Conservation (phyloP, 306 rosid species). For the Begonia loranthoides region DNA sequence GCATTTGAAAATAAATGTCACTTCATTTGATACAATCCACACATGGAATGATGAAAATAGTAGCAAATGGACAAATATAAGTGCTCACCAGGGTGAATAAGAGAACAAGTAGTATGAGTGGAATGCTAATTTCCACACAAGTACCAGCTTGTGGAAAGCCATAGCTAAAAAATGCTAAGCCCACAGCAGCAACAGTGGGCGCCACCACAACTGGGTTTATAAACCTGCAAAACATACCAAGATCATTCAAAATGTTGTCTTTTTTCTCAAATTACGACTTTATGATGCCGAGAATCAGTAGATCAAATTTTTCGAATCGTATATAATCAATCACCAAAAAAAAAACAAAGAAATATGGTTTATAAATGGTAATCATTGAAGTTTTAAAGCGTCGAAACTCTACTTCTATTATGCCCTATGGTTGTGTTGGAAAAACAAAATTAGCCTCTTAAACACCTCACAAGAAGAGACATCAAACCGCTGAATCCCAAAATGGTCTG, state of each 20-base stretch:
- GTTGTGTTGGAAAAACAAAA: too few species aligned
- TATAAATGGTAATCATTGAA: too few species aligned
- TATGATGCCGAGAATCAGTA: too few species aligned
- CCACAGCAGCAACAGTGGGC: conserved; percentile 89
- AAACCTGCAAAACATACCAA: conserved; percentile 34
- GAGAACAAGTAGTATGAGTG: conserved; percentile 64
- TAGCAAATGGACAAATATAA: neutral
- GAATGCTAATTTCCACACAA: conserved; percentile 83
- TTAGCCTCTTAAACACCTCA: conserved; percentile 43
- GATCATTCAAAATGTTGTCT: neutral
- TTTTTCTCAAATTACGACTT: neutral
- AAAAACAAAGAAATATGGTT: too few species aligned
- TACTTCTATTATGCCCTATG: too few species aligned
- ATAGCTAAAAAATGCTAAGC: conserved; percentile 91
- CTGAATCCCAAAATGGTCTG: conserved; percentile 77
- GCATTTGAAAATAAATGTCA: conserved; percentile 6
- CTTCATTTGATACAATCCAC: too few species aligned
- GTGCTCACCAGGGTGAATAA: conserved; percentile 60
- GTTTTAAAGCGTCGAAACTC: too few species aligned
- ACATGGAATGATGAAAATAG: too few species aligned
- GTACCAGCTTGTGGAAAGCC: conserved; percentile 92
- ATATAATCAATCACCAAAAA: too few species aligned
- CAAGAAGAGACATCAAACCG: conserved; percentile 74
- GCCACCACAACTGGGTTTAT: conserved; percentile 92
- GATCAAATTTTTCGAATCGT: too few species aligned